Evolutionary conservation across 2,329 filamentous ascomycete species (phyloP).

Genomic region (Fusarium poae): DNA sequence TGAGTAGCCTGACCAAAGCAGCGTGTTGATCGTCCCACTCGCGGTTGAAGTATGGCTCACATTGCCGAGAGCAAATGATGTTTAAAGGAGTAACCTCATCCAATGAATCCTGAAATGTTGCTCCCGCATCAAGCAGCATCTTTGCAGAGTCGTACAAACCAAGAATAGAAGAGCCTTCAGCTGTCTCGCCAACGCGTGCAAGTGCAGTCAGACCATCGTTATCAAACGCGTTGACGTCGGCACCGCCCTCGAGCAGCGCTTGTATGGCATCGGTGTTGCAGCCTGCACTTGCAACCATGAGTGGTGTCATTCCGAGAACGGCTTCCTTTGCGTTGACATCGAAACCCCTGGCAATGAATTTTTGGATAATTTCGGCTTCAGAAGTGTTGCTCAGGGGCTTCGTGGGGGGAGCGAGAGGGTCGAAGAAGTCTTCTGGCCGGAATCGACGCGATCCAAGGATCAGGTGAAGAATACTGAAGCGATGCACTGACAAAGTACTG

Average conservation of each 20-base stretch:
- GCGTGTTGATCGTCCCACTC: constrained; percentile 48
- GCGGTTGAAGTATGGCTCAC: constrained; percentile 42
- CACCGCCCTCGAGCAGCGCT: constrained; percentile 43
- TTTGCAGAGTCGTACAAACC: constrained; percentile 43
- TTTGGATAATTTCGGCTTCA: constrained; percentile 47
- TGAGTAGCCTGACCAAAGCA: constrained; percentile 45
- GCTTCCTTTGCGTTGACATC: constrained; percentile 47
- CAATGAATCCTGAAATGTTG: constrained; percentile 36
- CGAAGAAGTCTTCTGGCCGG: constrained; percentile 41
- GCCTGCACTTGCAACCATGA: constrained; percentile 48
- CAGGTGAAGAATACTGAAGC: constrained; percentile 49
- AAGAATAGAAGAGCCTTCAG: constrained; percentile 43
- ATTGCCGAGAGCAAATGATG: constrained; percentile 45
- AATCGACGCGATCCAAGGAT: constrained; percentile 45
- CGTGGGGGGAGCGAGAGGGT: constrained; percentile 21
- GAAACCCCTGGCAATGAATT: constrained; percentile 46
- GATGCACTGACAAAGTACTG: constrained; percentile 41
- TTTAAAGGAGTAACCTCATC: constrained; percentile 46
- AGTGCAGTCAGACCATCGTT: constrained; percentile 47
- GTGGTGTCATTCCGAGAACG: constrained; percentile 47
- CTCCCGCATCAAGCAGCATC: constrained; percentile 47
- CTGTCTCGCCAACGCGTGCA: constrained; percentile 45
- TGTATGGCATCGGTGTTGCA: constrained; percentile 47
- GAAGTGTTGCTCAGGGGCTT: constrained; percentile 28
- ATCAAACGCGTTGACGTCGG: constrained; percentile 45